Percentiles rank a stretch among this genome's conserved stretches.
phyloP scores from a whole-genome alignment of 2,329 filamentous ascomycete genomes.

The Colletotrichum acutatum region DNA sequence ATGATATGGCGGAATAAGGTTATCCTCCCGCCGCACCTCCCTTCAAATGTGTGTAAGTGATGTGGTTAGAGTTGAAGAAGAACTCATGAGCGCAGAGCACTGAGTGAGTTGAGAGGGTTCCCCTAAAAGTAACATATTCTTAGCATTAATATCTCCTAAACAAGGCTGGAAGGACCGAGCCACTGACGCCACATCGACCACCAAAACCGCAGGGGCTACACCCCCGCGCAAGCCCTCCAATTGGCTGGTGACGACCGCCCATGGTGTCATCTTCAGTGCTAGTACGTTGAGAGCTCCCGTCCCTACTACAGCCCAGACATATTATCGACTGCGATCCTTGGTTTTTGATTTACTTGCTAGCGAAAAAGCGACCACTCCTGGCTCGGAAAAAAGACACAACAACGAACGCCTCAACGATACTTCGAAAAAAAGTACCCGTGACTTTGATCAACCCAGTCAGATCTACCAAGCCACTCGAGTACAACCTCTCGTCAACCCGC shows the following conservation, averaged over 20 bases:
- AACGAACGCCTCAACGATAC: background rate
- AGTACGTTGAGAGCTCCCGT: slow-evolving; percentile 12
- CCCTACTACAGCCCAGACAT: background rate
- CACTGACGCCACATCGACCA: slow-evolving; percentile 11
- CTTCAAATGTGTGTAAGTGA: background rate
- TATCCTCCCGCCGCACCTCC: background rate
- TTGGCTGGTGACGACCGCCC: slow-evolving; percentile 25
- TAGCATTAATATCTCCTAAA: too few relatives aligned
- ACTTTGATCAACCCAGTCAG: background rate
- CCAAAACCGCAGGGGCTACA: background rate
- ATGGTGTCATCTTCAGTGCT: slow-evolving; percentile 30
- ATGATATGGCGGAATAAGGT: background rate
- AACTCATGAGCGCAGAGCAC: background rate
- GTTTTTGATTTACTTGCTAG: slow-evolving; percentile 3
- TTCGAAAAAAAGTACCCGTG: background rate
- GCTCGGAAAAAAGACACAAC: slow-evolving; percentile 17
- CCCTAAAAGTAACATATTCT: background rate
- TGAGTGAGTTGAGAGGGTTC: background rate
- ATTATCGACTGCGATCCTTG: slow-evolving; percentile 17
- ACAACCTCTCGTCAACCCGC: background rate
- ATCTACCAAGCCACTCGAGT: background rate
- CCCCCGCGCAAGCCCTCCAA: background rate
- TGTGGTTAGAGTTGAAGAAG: background rate
- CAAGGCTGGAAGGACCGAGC: slow-evolving; percentile 18
- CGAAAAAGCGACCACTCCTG: slow-evolving; percentile 10